Base-by-base conservation (phyloP, 2,329 filamentous ascomycete species). In the Phaeosphaeria sp. region DNA sequence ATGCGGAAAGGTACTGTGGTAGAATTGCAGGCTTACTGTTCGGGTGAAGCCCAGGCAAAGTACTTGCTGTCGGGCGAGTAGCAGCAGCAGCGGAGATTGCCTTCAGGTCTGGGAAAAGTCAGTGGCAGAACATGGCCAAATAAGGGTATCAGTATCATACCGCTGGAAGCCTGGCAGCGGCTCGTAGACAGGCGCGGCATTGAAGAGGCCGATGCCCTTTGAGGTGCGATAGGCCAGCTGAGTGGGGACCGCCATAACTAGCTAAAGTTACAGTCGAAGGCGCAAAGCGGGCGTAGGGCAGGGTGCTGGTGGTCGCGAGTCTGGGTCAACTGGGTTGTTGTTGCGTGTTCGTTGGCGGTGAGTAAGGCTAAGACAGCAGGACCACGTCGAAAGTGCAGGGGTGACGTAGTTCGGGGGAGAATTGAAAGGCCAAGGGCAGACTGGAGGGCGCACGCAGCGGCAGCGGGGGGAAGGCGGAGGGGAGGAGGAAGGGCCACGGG, bases 181-280 rank as follows among this genome's bases (percentile, higher is more conserved):
- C 79, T 91, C 87, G 82, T 99, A 99, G 75, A 90, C 87, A 61
- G 95, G 95, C 68, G 89, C 91, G 73, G 93, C 92, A 83, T 98
- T 91, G 81, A 96, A 88, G 80, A 98, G 85, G 74, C 93, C 93
- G 83, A 99, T 93, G 79, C 89, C 90, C 88, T 97, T 98, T 81
- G 93, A 90, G 80, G 95, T 97, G 82, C 95, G 92, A 86, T 91
- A 97, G 81, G 92, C 92, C 88, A 97, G 91, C 88, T 97, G 94
- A 82, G 94, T 90, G 76, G 91, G 89, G 84, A 85, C 89, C 79
- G 92, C 91, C 93, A 97, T 97, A 87, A 89, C 91, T 93, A 93
- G 87, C 89, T 77, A 92, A 93, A 93, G 90, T 85, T 90, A 92
- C 90, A 90, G 89, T 66, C 68, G 67, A 60, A 62, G 59, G 54